Percentiles rank a stretch among this genome's conserved stretches.
Evolutionary conservation across 495 filamentous ascomycete species (phyloP).

Genomic region (Neurospora sp.): DNA sequence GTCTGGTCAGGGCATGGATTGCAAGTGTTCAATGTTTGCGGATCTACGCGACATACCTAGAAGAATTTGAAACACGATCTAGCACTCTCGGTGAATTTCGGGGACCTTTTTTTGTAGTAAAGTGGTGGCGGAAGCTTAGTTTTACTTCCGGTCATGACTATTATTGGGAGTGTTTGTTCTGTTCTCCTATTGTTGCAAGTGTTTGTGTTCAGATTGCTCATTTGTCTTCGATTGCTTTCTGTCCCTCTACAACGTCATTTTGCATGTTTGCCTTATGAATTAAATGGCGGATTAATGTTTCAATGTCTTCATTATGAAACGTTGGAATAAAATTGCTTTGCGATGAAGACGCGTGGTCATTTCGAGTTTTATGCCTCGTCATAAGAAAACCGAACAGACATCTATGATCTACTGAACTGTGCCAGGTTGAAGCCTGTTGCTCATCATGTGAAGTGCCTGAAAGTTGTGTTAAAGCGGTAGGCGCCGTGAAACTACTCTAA

Average conservation of each 20-base stretch:
- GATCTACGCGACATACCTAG: not conserved
- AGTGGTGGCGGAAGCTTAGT: too few species aligned
- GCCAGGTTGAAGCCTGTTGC: not conserved
- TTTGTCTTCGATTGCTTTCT: not conserved
- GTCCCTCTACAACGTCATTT: not conserved
- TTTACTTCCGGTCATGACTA: too few species aligned
- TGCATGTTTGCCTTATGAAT: too few species aligned
- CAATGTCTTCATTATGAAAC: not conserved
- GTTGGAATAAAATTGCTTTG: not conserved
- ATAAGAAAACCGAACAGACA: not conserved
- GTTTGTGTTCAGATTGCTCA: not conserved
- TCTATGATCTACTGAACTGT: not conserved
- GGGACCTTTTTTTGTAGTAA: not conserved
- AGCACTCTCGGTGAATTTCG: not conserved
- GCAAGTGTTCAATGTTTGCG: not conserved
- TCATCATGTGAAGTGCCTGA: not conserved
- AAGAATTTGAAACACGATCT: not conserved
- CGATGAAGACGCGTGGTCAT: not conserved
- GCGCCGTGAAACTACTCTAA: too few species aligned
- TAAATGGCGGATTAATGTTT: not conserved
- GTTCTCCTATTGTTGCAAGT: not conserved
- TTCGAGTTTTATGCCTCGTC: not conserved
- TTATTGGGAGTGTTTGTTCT: not conserved
- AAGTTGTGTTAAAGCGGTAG: too few species aligned
- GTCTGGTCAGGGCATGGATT: not conserved